These are phyloP conservation scores for Candida quercuum DNA, from an alignment of 805 yeast genomes.

Conservation along the genomic window DNA sequence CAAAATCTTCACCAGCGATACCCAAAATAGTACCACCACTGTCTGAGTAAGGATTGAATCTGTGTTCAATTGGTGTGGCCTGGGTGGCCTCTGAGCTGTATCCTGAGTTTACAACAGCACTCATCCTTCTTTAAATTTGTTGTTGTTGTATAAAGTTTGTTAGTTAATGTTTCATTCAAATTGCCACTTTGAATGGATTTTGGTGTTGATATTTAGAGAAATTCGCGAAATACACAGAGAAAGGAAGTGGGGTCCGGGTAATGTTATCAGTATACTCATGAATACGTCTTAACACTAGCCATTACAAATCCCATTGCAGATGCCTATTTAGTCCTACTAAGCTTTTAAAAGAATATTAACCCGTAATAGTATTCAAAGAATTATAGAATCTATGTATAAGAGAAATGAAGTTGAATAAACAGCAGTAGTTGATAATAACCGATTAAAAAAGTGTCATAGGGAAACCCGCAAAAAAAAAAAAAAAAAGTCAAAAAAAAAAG, in stretches of 20 bases:
- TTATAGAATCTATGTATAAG: too few species aligned
- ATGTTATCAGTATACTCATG: neutral
- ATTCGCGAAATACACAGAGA: neutral
- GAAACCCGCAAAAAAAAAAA: too few species aligned
- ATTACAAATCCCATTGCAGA: too few species aligned
- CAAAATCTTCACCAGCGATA: conserved; percentile 96
- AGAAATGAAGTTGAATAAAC: too few species aligned
- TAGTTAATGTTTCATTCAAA: neutral
- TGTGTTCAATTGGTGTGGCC: conserved; percentile 75
- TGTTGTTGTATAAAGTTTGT: neutral
- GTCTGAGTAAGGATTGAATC: conserved; percentile 89
- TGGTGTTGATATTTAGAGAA: too few species aligned
- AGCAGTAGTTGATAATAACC: too few species aligned
- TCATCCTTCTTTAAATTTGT: neutral
- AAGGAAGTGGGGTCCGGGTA: neutral
- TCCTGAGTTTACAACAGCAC: conserved; percentile 48
- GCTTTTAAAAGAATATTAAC: too few species aligned
- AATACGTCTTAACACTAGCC: neutral
- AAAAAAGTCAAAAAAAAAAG: too few species aligned
- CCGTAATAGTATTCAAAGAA: too few species aligned
- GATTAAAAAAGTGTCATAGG: too few species aligned
- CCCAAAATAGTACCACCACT: conserved; percentile 97
- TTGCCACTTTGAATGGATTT: neutral
- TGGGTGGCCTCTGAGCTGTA: conserved; percentile 47
- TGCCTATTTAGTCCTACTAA: too few species aligned